These are phyloP conservation scores for Penicillium oxalicum DNA, from an alignment of 2,329 filamentous ascomycete genomes.

Conservation along the genomic window DNA sequence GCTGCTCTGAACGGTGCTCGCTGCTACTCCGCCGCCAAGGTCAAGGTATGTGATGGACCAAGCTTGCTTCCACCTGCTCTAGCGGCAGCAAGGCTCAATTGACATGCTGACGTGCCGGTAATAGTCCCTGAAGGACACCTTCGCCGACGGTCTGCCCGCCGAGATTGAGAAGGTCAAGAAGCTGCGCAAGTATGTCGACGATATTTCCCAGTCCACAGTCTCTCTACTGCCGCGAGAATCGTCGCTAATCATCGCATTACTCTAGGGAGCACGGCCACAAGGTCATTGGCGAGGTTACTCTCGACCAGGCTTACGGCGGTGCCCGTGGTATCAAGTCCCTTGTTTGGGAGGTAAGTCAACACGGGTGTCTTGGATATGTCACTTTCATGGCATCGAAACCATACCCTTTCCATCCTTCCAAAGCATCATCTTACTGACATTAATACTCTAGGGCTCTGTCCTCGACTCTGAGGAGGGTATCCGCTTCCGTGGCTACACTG, in stretches of 20 bases:
- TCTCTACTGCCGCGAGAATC: neutral
- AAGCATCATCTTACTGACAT: conserved; percentile 5
- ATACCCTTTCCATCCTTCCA: no score
- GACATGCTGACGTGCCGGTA: conserved; percentile 21
- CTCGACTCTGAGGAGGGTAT: conserved; percentile 99
- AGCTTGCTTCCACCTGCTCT: neutral
- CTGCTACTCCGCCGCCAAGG: conserved; percentile 84
- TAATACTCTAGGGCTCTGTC: conserved; percentile 63
- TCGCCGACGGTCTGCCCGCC: conserved; percentile 88
- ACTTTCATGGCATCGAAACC: neutral
- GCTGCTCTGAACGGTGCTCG: conserved; percentile 75
- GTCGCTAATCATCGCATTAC: conserved; percentile 5
- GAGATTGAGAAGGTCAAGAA: conserved; percentile 99
- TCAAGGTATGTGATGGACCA: conserved; percentile 56
- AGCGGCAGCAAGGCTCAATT: conserved; percentile 4
- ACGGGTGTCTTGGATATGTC: neutral
- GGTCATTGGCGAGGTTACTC: conserved; percentile 93
- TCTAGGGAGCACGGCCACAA: conserved; percentile 85
- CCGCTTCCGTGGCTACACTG: conserved; percentile 95
- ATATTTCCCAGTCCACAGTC: neutral
- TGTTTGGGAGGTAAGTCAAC: conserved; percentile 72
- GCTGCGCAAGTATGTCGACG: conserved; percentile 73
- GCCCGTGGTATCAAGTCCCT: conserved; percentile 98
- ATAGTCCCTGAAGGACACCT: conserved; percentile 95
- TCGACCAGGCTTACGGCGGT: conserved; percentile 99